Conservation (phyloP, 441 rosid genomes). For the Adansonia gregorii region DNA sequence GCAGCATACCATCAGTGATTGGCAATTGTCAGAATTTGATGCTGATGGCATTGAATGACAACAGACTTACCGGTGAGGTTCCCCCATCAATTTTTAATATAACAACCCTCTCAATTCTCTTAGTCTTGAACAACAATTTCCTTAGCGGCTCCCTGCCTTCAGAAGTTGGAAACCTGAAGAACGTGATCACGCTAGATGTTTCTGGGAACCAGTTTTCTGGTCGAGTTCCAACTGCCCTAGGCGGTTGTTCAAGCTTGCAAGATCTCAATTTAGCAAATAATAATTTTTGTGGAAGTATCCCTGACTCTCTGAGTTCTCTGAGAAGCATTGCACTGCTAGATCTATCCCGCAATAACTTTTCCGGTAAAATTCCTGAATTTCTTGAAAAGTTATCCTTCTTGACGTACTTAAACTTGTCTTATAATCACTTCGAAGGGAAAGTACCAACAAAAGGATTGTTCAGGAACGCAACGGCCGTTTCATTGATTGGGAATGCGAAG, state of each 20-base stretch:
- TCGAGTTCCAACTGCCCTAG: neutral
- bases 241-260: neutral
- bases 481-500: neutral
- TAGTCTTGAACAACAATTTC: neutral
- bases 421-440: neutral
- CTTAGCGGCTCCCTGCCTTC: neutral
- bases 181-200: neutral
- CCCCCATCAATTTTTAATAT: neutral
- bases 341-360: neutral
- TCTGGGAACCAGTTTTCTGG: neutral
- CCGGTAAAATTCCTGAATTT: neutral
- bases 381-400: neutral
- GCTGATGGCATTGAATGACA: neutral
- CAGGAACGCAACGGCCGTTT: neutral
- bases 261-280: neutral
- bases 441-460: neutral
- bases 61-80: neutral
- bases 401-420: neutral
- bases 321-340: neutral
- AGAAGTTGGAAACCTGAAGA: neutral
- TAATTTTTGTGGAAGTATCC: neutral
- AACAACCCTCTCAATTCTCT: neutral
- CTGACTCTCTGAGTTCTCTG: neutral
- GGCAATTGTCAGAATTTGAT: neutral
- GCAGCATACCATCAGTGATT: neutral